Conservation (phyloP, 495 filamentous ascomycete genomes). For the Aspergillus avenaceus region DNA sequence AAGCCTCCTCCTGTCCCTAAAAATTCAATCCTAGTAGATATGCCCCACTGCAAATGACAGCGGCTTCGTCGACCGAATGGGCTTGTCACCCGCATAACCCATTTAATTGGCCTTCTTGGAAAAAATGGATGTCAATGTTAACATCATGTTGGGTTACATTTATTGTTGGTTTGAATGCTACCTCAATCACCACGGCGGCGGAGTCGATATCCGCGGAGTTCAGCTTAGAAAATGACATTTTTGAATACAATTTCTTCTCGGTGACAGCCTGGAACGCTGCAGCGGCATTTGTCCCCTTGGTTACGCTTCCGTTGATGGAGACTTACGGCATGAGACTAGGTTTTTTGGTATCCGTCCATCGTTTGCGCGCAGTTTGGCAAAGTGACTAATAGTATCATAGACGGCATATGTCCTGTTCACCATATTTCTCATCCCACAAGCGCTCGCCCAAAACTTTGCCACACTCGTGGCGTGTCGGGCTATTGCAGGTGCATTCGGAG, state of each 20-base stretch:
- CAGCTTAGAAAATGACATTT: slow-evolving; percentile 1
- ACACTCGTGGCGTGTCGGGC: slow-evolving; percentile 15
- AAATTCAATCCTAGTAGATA: neutral
- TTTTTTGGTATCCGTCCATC: neutral
- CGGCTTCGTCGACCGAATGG: neutral
- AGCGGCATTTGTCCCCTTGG: slow-evolving; percentile 6
- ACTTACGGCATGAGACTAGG: slow-evolving; percentile 8
- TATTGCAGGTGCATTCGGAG: slow-evolving; percentile 16
- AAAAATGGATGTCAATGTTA: slow-evolving; percentile 9
- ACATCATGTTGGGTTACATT: slow-evolving; percentile 11
- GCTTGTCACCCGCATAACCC: slow-evolving; percentile 5
- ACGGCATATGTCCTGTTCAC: slow-evolving; percentile 8
- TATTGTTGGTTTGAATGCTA: slow-evolving; percentile 10
- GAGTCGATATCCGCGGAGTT: slow-evolving; percentile 7
- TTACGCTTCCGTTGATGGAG: slow-evolving; percentile 10
- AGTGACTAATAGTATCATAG: neutral
- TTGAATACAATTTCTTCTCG: slow-evolving; percentile 12
- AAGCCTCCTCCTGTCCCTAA: too few relatives aligned
- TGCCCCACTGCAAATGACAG: neutral
- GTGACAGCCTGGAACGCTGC: slow-evolving; percentile 11
- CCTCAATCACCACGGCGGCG: slow-evolving; percentile 8
- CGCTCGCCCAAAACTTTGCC: slow-evolving; percentile 18
- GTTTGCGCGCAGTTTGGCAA: neutral
- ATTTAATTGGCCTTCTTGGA: slow-evolving; percentile 6
- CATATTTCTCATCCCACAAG: slow-evolving; percentile 20